A percentile compares a stretch with the other conserved stretches of the same genome.
Conservation (phyloP, 1,139 yeast genomes). For the Meyerozyma guilliermondii region DNA sequence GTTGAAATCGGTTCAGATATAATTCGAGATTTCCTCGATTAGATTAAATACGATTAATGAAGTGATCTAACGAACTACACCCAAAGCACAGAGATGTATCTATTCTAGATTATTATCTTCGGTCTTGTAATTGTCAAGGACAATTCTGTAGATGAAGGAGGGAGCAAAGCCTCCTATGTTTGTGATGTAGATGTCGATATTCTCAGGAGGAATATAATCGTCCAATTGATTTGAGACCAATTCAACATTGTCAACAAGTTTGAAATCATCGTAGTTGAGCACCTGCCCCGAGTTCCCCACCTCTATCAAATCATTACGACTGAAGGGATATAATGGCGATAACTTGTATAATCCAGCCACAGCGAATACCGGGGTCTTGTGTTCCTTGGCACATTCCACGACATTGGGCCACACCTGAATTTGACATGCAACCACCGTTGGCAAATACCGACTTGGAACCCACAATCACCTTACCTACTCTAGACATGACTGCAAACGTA, state of each 20-base stretch:
- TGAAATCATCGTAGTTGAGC: constrained; percentile 62
- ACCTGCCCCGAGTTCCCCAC: constrained; percentile 92
- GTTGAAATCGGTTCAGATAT: too few species aligned
- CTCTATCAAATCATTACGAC: constrained; percentile 81
- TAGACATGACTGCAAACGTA: constrained; percentile 91
- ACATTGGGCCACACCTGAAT: constrained; percentile 90
- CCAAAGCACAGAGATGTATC: background rate
- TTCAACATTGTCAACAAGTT: constrained; percentile 65
- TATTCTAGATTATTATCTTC: constrained; percentile 66
- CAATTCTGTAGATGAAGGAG: constrained; percentile 90
- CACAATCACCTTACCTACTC: constrained; percentile 92
- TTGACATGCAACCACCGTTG: constrained; percentile 90
- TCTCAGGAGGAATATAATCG: constrained; percentile 91
- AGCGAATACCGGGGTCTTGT: constrained; percentile 90
- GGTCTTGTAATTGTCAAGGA: constrained; percentile 86
- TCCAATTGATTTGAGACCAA: constrained; percentile 82
- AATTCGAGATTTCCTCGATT: too few species aligned
- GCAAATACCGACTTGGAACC: constrained; percentile 92
- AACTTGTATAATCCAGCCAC: constrained; percentile 92
- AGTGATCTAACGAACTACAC: too few species aligned
- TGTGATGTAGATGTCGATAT: constrained; percentile 89
- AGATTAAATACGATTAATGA: too few species aligned
- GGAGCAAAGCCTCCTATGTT: constrained; percentile 97
- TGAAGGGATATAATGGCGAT: constrained; percentile 92
- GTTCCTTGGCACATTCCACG: constrained; percentile 94